phyloP scores from a whole-genome alignment of 345 rosid genomes.

The Lepidium didymum region DNA sequence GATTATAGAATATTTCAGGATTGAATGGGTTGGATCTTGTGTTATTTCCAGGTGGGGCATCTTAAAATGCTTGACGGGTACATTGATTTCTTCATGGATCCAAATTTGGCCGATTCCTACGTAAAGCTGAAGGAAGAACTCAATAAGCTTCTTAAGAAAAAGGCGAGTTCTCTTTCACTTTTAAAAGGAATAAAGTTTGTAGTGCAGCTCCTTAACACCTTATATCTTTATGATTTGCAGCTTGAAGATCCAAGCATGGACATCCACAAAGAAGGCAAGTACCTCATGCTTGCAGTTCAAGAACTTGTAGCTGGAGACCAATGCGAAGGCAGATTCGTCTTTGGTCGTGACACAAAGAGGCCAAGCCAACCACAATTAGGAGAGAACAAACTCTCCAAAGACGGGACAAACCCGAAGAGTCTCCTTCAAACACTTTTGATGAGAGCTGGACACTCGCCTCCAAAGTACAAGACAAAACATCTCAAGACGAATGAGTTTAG shows the following conservation, averaged over 20 bases:
- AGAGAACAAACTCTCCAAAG: constrained; percentile 52
- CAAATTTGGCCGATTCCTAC: constrained; percentile 80
- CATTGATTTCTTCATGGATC: constrained; percentile 89
- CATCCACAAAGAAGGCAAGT: constrained; percentile 82
- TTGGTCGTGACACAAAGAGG: constrained; percentile 73
- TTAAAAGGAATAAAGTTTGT: background rate
- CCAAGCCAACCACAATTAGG: constrained; percentile 41
- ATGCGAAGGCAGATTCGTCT: constrained; percentile 95
- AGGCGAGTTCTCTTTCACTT: constrained; percentile 31
- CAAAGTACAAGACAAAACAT: constrained; percentile 91
- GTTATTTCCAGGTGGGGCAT: constrained; percentile 64
- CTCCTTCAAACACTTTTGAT: constrained; percentile 83
- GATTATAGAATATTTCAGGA: background rate
- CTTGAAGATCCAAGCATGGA: constrained; percentile 69
- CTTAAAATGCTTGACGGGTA: constrained; percentile 91
- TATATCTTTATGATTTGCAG: constrained; percentile 30
- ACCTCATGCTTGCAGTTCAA: constrained; percentile 84
- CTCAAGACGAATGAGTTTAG: constrained; percentile 89
- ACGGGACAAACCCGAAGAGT: constrained; percentile 92
- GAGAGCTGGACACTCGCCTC: constrained; percentile 98
- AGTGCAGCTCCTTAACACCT: background rate
- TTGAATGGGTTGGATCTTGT: background rate
- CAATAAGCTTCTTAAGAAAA: constrained; percentile 58
- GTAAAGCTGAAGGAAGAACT: constrained; percentile 81
- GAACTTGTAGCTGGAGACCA: constrained; percentile 89